Conservation (phyloP, 2,329 filamentous ascomycete species). For the Lizonia empirigonia region DNA sequence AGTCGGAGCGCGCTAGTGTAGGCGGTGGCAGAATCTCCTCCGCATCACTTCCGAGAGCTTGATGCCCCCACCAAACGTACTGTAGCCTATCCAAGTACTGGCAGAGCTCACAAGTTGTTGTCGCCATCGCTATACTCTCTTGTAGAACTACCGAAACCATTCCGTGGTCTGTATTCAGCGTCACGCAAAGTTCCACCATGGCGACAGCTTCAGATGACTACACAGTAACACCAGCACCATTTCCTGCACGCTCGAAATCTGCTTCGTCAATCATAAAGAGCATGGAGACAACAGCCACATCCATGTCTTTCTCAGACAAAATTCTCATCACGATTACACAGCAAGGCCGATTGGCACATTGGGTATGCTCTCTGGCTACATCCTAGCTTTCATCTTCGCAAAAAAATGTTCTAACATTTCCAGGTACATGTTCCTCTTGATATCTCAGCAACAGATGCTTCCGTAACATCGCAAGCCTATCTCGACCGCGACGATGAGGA, state of each 20-base stretch:
- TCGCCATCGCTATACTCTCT: background rate
- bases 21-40: constrained; percentile 27
- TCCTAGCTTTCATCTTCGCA: background rate
- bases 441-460: constrained; percentile 69
- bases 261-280: constrained; percentile 67
- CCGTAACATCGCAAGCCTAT: constrained; percentile 54
- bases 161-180: no score
- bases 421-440: constrained; percentile 80
- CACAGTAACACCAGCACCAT: constrained; percentile 55
- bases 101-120: no score
- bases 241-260: constrained; percentile 67
- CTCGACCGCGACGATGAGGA: constrained; percentile 54
- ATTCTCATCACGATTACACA: constrained; percentile 90
- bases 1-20: constrained; percentile 10
- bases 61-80: constrained; percentile 2
- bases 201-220: constrained; percentile 23
- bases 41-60: constrained; percentile 17
- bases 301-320: constrained; percentile 82
- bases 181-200: constrained; percentile 17
- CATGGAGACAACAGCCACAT: constrained; percentile 72
- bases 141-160: no score
- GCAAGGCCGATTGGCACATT: constrained; percentile 83
- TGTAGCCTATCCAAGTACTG: background rate
- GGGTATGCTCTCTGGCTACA: constrained; percentile 64
- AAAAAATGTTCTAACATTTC: constrained; percentile 21